Evolutionary conservation across 441 rosid species (phyloP).

Genomic region (Brassica hybrid): DNA sequence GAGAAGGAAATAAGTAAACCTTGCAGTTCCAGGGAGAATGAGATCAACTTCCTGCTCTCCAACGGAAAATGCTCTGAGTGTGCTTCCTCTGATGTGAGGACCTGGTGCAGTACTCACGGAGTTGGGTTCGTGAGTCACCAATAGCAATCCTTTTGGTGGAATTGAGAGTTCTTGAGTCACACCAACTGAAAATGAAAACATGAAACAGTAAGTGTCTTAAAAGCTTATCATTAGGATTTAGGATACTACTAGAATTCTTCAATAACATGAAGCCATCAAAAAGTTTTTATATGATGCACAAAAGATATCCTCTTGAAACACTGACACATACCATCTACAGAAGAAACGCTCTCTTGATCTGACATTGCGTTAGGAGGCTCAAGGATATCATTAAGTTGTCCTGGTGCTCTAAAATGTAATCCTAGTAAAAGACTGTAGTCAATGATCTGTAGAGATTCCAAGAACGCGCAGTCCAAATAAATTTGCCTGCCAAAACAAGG

Average conservation of each 20-base stretch:
- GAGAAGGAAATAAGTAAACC: conserved; percentile 41
- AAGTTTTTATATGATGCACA: neutral
- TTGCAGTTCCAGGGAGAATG: conserved; percentile 80
- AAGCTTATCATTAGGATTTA: conserved; percentile 3
- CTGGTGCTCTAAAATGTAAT: conserved; percentile 88
- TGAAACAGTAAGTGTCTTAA: neutral
- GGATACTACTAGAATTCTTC: neutral
- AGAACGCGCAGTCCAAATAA: conserved; percentile 65
- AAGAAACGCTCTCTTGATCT: conserved; percentile 47
- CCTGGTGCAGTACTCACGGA: conserved; percentile 73
- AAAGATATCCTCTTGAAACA: neutral
- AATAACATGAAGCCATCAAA: conserved; percentile 14
- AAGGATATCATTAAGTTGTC: conserved; percentile 65
- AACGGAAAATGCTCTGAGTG: conserved; percentile 68
- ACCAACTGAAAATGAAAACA: conserved; percentile 41
- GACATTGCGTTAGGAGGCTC: conserved; percentile 52
- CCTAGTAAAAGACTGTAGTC: conserved; percentile 93
- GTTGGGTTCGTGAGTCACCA: conserved; percentile 84
- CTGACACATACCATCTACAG: conserved; percentile 54
- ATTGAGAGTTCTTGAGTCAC: conserved; percentile 43
- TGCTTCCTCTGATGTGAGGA: conserved; percentile 84
- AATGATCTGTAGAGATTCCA: conserved; percentile 84
- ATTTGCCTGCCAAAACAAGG: conserved; percentile 65
- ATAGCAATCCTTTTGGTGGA: conserved; percentile 68
- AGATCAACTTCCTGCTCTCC: conserved; percentile 92